phyloP scores from a whole-genome alignment of 2,329 filamentous ascomycete genomes.

The Penicillium sp. region DNA sequence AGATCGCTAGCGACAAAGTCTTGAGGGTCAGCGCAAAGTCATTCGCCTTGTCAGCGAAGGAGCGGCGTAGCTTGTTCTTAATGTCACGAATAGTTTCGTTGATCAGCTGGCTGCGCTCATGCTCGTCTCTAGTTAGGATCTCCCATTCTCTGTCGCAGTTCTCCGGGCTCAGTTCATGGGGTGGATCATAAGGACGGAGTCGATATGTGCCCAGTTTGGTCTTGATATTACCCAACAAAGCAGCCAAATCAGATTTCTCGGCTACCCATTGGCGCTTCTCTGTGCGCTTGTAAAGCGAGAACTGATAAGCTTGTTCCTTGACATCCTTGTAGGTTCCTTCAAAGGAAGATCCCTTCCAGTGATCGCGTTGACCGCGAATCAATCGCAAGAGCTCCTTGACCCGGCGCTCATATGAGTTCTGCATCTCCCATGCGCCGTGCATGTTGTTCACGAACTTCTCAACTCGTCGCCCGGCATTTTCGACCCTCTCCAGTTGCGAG shows the following conservation, averaged over 20 bases:
- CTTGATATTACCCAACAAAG: constrained; percentile 95
- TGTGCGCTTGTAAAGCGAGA: constrained; percentile 86
- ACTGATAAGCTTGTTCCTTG: constrained; percentile 79
- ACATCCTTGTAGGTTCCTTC: constrained; percentile 91
- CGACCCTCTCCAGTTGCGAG: constrained; percentile 97
- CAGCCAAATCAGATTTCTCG: constrained; percentile 93
- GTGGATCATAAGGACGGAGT: constrained; percentile 86
- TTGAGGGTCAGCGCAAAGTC: constrained; percentile 95
- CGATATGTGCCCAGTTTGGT: constrained; percentile 96
- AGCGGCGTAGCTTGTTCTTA: constrained; percentile 89
- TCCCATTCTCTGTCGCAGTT: constrained; percentile 82
- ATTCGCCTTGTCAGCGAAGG: constrained; percentile 97
- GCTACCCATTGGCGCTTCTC: constrained; percentile 95
- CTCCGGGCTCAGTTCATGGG: constrained; percentile 77
- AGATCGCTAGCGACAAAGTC: constrained; percentile 91
- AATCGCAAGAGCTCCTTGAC: constrained; percentile 79
- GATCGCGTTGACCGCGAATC: constrained; percentile 70
- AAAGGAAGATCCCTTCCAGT: constrained; percentile 79
- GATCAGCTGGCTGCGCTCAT: constrained; percentile 85
- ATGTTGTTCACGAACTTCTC: constrained; percentile 99
- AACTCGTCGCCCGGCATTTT: constrained; percentile 92
- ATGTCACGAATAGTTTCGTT: constrained; percentile 99
- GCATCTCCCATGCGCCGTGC: constrained; percentile 99
- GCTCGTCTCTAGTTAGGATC: constrained; percentile 76
- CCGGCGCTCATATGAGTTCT: constrained; percentile 88